Base-by-base conservation (phyloP, 2,329 filamentous ascomycete species). In the Scorias spongiosa region DNA sequence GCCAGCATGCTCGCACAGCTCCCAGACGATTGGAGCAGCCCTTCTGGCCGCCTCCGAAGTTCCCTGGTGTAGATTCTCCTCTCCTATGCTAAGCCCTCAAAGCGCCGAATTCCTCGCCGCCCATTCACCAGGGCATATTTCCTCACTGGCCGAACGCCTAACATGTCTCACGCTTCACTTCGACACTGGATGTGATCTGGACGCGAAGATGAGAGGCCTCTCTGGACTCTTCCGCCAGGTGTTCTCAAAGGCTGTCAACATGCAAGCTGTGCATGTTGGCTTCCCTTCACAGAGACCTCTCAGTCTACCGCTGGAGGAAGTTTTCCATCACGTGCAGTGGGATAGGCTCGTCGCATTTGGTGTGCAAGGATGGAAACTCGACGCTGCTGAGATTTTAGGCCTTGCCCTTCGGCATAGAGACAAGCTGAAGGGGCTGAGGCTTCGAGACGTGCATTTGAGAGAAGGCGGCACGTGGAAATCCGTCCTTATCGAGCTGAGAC, bases 101-200 rank as follows among this genome's bases (percentile, higher is more conserved):
- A 74, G 73, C 47, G 74, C 74, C 2, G 58, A 75, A 11, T 65
- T 67, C 9, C 64, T 79, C 10, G 63, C 68, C 29, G 59, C 64
- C 30, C 62, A 66, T 8, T 68, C 70, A 1, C 64, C 69, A 2
- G 59, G 62, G 10, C 68, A 65, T 1, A 60, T 79, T 20, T 62
- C 67, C 2, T 64, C 65, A 2, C 61, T 79, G 32, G 76, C 72
- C 5, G 65, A 66, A 47, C 68, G 73, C n/a, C 60, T 81, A 37
- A 76, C 72, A 10, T 76, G 75, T 52, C 62, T 82, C 14, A 76
- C 80, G 49, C 59, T 82, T 18, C 76, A 78, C 51, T 80, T 80
- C 51, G 75, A 76, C 49, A 74, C 77, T 40, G 66, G 67, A 18
- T 62, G 62, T 3, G 70, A 78, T 51, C 64, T 80, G 12, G 73